Base-by-base conservation (phyloP, 2,329 filamentous ascomycete genomes). In the Septoria petroselini region DNA sequence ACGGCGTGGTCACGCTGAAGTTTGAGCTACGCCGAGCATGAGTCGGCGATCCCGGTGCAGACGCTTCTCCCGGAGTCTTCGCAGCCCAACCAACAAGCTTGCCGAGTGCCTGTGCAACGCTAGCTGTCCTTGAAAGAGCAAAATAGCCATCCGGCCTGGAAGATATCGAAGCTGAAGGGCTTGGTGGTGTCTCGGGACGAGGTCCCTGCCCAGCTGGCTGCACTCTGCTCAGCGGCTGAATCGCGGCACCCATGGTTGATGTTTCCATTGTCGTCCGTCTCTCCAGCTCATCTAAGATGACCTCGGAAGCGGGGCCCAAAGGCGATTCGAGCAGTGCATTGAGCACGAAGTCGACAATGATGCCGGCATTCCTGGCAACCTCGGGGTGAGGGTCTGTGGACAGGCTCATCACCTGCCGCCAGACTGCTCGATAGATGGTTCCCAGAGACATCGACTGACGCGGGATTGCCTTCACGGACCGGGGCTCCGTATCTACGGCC, bases 371-470 rank as follows among this genome's bases (percentile, higher is more conserved):
- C 58, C 85, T 80, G 55, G 94, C 87, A 27, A 97, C 88, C 65
- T 97, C 91, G 1, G 91, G 90, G 65, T 96, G 91, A 33, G 93
- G 91, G 65, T 98, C 93, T 14, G 95, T 88, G 37, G 89, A 91
- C 68, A 97, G 78, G 55, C 95, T 88, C 52, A 96, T 75, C 35
- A 94, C 78, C 63, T 96, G 88, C 67, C 95, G 93, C 93, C 93
- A 98, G 55, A 94, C 86, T 1, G 91, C 87, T 23, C 91, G 86
- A 67, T 94, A 96, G 14, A 95, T 87, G 0, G 90, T 95, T 64
- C 95, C 93, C 57, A 88, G 84, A 9, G 91, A 89, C 8, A 58
- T 44, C 9, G 58, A 59, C 21, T 77, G 72, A 8, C 76, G 77
- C 52, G 83, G 77, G 14, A 38, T 38, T 12, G 35, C 25, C 29